Percentiles rank a stretch among this genome's conserved stretches.
Evolutionary conservation across 371 early-diverging fungal species (phyloP).

Genomic region (Syncephalastrum sp.): DNA sequence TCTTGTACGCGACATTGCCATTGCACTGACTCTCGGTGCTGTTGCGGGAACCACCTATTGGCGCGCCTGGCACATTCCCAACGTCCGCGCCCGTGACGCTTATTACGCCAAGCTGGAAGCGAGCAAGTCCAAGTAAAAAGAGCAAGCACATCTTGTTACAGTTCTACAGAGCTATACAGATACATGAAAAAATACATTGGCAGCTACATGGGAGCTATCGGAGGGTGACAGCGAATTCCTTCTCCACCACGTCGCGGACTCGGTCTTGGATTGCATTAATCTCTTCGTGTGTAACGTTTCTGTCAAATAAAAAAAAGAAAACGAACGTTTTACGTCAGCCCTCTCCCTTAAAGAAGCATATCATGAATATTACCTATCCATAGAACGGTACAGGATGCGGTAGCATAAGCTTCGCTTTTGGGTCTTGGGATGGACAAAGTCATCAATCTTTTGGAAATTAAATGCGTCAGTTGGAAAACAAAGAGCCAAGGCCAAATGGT

Average conservation of each 20-base stretch:
- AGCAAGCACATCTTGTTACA: too few relatives aligned
- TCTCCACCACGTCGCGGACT: slow-evolving; percentile 67
- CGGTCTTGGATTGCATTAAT: slow-evolving; percentile 87
- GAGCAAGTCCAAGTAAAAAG: slow-evolving; percentile 33
- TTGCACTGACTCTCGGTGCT: slow-evolving; percentile 39
- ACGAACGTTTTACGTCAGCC: not conserved
- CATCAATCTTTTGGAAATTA: slow-evolving; percentile 67
- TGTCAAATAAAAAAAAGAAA: not conserved
- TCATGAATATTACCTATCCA: slow-evolving; percentile 63
- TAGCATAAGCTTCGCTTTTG: slow-evolving; percentile 82
- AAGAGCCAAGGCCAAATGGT: not conserved
- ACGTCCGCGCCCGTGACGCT: slow-evolving; percentile 36
- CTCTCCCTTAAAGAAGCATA: not conserved
- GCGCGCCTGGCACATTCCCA: slow-evolving; percentile 43
- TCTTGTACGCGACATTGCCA: slow-evolving; percentile 39
- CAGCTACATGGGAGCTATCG: slow-evolving; percentile 47
- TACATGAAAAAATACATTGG: too few relatives aligned
- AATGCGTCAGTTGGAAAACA: not conserved
- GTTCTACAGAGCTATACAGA: too few relatives aligned
- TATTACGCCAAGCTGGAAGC: slow-evolving; percentile 55
- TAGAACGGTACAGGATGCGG: slow-evolving; percentile 91
- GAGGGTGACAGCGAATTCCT: slow-evolving; percentile 73
- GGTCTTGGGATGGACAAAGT: slow-evolving; percentile 86
- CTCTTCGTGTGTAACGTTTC: slow-evolving; percentile 86
- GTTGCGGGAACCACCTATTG: slow-evolving; percentile 47